These are phyloP conservation scores for Huntiella omanensis DNA, from an alignment of 2,329 filamentous ascomycete genomes.

Conservation along the genomic window DNA sequence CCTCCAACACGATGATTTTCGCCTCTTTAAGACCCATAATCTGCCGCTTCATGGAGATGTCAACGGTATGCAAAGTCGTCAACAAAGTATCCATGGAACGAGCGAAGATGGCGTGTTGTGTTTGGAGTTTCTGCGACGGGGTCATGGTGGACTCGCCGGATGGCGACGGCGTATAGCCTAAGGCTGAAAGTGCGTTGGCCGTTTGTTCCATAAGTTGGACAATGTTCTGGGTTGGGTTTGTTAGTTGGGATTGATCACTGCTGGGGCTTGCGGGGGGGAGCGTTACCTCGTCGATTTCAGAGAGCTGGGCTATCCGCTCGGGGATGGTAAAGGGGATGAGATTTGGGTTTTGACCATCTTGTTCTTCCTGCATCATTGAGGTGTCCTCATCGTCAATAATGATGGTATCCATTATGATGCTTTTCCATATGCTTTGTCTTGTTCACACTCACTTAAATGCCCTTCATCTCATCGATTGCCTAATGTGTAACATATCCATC, in stretches of 20 bases:
- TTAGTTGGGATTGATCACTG: constrained; percentile 7
- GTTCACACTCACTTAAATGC: no score
- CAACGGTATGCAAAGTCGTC: constrained; percentile 50
- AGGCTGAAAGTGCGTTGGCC: constrained; percentile 25
- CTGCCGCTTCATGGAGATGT: constrained; percentile 55
- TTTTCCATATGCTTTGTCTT: background rate
- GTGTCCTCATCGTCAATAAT: constrained; percentile 1
- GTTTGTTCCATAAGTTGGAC: constrained; percentile 25
- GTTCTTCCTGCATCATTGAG: background rate
- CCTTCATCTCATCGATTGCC: no score
- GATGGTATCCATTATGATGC: constrained; percentile 3
- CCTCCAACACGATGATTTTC: constrained; percentile 41
- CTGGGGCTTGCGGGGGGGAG: background rate
- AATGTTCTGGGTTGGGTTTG: constrained; percentile 14
- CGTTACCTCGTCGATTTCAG: constrained; percentile 51
- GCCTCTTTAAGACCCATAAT: constrained; percentile 61
- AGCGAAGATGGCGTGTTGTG: constrained; percentile 38
- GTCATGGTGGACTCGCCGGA: background rate
- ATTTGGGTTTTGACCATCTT: background rate
- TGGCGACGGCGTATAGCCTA: constrained; percentile 18
- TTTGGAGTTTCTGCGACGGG: constrained; percentile 16
- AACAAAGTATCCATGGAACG: constrained; percentile 49
- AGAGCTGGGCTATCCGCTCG: constrained; percentile 65
- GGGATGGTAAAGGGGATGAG: constrained; percentile 44
- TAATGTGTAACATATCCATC: background rate